Evolutionary conservation across 106 monocot species (phyloP).

Genomic region (Vanilla planifolia): DNA sequence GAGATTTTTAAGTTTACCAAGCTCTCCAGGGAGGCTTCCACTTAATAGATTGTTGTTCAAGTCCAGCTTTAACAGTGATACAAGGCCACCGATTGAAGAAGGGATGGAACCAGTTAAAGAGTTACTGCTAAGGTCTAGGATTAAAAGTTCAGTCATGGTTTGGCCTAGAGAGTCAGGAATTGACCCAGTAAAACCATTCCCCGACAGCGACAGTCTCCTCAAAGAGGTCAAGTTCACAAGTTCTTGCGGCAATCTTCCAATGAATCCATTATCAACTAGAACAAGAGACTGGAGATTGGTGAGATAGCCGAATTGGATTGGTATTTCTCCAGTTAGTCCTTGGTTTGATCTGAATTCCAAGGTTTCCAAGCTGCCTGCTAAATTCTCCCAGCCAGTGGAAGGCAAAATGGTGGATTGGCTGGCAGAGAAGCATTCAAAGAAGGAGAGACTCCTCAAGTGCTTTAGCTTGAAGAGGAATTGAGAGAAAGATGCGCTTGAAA

Average conservation of each 20-base stretch:
- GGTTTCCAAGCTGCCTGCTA: constrained; percentile 52
- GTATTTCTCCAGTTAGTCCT: constrained; percentile 46
- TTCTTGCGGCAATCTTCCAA: constrained; percentile 37
- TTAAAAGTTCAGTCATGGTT: constrained; percentile 35
- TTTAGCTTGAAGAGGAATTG: constrained; percentile 47
- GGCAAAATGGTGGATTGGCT: constrained; percentile 27
- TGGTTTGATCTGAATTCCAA: constrained; percentile 72
- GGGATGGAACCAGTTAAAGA: constrained; percentile 40
- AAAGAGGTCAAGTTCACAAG: constrained; percentile 29
- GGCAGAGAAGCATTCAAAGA: constrained; percentile 65
- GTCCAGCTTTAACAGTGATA: constrained; percentile 66
- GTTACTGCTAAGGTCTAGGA: constrained; percentile 58
- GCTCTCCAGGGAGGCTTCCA: constrained; percentile 46
- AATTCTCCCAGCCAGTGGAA: constrained; percentile 38
- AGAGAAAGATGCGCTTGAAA: constrained; percentile 35
- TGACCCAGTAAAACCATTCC: constrained; percentile 43
- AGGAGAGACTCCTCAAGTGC: constrained; percentile 51
- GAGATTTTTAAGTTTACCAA: constrained; percentile 41
- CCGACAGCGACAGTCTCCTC: constrained; percentile 44
- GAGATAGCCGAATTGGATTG: constrained; percentile 30
- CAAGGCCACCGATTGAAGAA: constrained; percentile 32
- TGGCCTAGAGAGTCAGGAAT: constrained; percentile 44
- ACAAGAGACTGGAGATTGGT: constrained; percentile 57
- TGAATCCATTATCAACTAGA: constrained; percentile 51
- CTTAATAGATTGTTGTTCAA: constrained; percentile 57